Evolutionary conservation across 2,329 filamentous ascomycete genomes (phyloP).

Genomic region (Botrytis fragariae): DNA sequence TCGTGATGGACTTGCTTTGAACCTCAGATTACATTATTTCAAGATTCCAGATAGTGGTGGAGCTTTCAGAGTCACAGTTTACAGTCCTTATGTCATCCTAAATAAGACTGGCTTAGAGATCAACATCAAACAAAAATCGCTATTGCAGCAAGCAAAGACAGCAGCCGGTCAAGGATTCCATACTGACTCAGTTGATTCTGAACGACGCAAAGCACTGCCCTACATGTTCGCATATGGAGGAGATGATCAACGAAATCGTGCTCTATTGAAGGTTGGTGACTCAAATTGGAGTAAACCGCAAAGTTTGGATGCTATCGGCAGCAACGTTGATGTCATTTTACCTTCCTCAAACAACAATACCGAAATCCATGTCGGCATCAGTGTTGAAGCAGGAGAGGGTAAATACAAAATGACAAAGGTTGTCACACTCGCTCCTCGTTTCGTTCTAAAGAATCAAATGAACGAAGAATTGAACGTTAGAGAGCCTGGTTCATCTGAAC

Average conservation of each 20-base stretch:
- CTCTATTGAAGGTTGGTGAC: conserved; percentile 80
- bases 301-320: conserved; percentile 96
- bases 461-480: conserved; percentile 85
- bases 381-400: conserved; percentile 84
- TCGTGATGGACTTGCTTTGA: conserved; percentile 72
- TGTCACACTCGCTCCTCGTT: conserved; percentile 87
- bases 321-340: conserved; percentile 82
- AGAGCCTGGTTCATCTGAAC: conserved; percentile 86
- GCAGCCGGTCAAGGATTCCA: conserved; percentile 76
- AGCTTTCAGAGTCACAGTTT: conserved; percentile 93
- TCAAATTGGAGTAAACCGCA: conserved; percentile 97
- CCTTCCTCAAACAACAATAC: conserved; percentile 65
- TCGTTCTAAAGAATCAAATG: conserved; percentile 90
- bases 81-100: conserved; percentile 89
- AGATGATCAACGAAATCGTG: conserved; percentile 88
- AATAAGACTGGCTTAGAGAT: conserved; percentile 94
- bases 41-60: conserved; percentile 87
- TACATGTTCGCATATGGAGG: conserved; percentile 95
- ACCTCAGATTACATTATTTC: conserved; percentile 87
- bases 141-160: conserved; percentile 77
- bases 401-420: conserved; percentile 98
- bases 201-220: conserved; percentile 72
- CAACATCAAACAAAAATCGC: conserved; percentile 82
- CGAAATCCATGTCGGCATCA: conserved; percentile 90
- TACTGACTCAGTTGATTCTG: conserved; percentile 47